phyloP scores from a whole-genome alignment of 805 yeast species.

The Sungouiella thailandica region DNA sequence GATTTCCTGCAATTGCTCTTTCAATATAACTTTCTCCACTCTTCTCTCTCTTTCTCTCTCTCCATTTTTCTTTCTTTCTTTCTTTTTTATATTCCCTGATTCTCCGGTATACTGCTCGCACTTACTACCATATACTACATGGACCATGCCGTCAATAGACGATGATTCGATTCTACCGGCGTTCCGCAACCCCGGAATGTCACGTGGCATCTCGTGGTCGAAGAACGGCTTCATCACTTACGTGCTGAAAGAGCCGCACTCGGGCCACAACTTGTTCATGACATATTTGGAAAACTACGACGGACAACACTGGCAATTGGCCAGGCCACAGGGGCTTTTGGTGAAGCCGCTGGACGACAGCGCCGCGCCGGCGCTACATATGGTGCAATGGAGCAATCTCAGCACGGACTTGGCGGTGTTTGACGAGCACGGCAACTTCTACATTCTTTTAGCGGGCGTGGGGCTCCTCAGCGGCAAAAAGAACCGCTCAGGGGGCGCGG shows the following conservation, averaged over 20 bases:
- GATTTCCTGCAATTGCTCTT: too few relatives aligned
- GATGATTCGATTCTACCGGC: too few relatives aligned
- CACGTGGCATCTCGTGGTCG: slow-evolving; percentile 61
- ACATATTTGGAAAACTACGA: slow-evolving; percentile 70
- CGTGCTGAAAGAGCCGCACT: slow-evolving; percentile 33
- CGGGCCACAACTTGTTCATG: slow-evolving; percentile 42
- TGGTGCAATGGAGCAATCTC: slow-evolving; percentile 68
- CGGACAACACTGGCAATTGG: slow-evolving; percentile 77
- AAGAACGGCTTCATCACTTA: slow-evolving; percentile 81
- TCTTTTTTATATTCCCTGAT: too few relatives aligned
- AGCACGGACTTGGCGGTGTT: slow-evolving; percentile 80
- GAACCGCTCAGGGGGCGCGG: not conserved
- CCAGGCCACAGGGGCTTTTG: slow-evolving; percentile 43
- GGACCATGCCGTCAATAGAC: too few relatives aligned
- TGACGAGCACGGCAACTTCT: slow-evolving; percentile 63
- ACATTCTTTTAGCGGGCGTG: slow-evolving; percentile 38
- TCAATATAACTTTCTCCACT: too few relatives aligned
- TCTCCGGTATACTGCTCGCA: too few relatives aligned
- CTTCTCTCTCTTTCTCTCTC: too few relatives aligned
- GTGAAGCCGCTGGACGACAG: slow-evolving; percentile 23
- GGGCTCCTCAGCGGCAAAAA: slow-evolving; percentile 21
- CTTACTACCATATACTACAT: too few relatives aligned
- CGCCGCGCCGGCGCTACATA: slow-evolving; percentile 29
- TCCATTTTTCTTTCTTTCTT: too few relatives aligned
- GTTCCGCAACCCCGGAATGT: too few relatives aligned